phyloP scores from a whole-genome alignment of 140 eudicot genomes.

The Senecio squalidus region DNA sequence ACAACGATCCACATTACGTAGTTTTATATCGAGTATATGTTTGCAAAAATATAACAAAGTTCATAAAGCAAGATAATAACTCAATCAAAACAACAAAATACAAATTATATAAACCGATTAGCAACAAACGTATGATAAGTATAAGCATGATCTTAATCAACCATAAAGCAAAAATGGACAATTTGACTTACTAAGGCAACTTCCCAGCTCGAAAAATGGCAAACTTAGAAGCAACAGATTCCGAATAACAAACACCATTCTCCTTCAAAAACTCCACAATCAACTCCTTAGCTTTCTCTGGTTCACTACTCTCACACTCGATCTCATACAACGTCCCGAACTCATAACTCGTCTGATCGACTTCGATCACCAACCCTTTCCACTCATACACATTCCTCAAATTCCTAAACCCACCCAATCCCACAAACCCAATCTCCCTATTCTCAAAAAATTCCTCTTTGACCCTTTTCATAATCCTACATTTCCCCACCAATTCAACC shows the following conservation, averaged over 20 bases:
- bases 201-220: slow-evolving; percentile 74
- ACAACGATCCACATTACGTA: no score
- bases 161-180: background rate
- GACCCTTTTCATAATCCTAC: slow-evolving; percentile 62
- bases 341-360: slow-evolving; percentile 52
- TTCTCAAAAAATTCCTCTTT: slow-evolving; percentile 58
- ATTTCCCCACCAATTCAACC: slow-evolving; percentile 23
- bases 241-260: slow-evolving; percentile 49
- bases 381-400: slow-evolving; percentile 68
- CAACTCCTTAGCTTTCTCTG: slow-evolving; percentile 54
- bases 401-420: slow-evolving; percentile 84
- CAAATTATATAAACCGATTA: no score
- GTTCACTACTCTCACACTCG: slow-evolving; percentile 76
- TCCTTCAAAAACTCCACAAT: slow-evolving; percentile 59
- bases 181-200: slow-evolving; percentile 44
- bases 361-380: slow-evolving; percentile 81
- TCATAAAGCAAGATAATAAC: no score
- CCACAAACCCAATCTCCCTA: slow-evolving; percentile 31
- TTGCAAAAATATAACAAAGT: no score
- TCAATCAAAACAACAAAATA: no score
- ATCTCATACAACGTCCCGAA: slow-evolving; percentile 70
- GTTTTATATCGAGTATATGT: no score
- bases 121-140: no score
- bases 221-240: slow-evolving; percentile 68
- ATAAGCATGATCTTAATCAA: background rate